phyloP scores from a whole-genome alignment of 1,284 basidiomycete species.

The Trametes pubescens region DNA sequence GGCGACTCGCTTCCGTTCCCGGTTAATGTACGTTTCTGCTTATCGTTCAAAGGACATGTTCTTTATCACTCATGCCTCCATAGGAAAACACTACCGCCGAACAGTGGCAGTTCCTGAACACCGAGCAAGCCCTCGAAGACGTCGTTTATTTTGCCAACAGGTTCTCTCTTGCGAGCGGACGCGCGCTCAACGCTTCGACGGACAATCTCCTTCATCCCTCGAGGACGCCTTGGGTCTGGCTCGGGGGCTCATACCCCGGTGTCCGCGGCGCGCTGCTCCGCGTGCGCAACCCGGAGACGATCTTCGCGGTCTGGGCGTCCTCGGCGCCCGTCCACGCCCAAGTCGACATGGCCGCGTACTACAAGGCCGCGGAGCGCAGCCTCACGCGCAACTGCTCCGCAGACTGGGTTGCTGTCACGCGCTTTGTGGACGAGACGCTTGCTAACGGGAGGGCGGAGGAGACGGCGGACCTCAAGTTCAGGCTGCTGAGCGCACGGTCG shows the following conservation, averaged over 20 bases:
- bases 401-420: constrained; percentile 59
- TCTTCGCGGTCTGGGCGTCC: constrained; percentile 58
- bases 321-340: constrained; percentile 59
- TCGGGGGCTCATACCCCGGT: constrained; percentile 60
- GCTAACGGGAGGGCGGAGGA: constrained; percentile 44
- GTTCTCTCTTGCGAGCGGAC: constrained; percentile 40
- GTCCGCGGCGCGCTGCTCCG: constrained; percentile 51
- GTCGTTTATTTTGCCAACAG: constrained; percentile 63
- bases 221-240: constrained; percentile 54
- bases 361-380: constrained; percentile 57
- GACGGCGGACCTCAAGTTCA: constrained; percentile 50
- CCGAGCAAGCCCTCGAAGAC: constrained; percentile 66
- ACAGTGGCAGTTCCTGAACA: constrained; percentile 64
- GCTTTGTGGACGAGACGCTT: constrained; percentile 52
- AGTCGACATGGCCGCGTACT: constrained; percentile 59
- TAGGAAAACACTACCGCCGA: constrained; percentile 57
- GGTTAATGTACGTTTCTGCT: constrained; percentile 48
- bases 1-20: constrained; percentile 62
- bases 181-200: constrained; percentile 22
- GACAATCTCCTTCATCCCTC: constrained; percentile 49
- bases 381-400: constrained; percentile 60
- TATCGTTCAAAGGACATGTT: not conserved
- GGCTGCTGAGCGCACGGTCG: constrained; percentile 50
- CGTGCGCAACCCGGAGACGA: constrained; percentile 54
- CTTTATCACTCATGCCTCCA: not conserved